A percentile compares a stretch with the other conserved stretches of the same genome.
These are phyloP conservation scores for Russula foetens DNA, from an alignment of 768 basidiomycete genomes.

Conservation along the genomic window DNA sequence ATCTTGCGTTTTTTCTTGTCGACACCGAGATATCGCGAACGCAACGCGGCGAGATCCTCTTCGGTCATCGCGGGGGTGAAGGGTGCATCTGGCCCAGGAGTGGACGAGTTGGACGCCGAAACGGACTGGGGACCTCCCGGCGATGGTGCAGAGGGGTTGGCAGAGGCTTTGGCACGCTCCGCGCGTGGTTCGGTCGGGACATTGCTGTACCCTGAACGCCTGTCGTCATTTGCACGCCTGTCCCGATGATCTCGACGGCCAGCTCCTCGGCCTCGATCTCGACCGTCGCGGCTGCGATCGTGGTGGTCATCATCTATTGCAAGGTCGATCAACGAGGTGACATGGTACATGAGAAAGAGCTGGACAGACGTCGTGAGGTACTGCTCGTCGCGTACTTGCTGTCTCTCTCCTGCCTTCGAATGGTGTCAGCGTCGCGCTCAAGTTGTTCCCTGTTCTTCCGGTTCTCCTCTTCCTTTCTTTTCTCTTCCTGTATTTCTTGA, in stretches of 20 bases:
- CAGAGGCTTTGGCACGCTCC: slow-evolving; percentile 45
- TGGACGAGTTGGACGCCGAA: slow-evolving; percentile 16
- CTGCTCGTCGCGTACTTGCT: slow-evolving; percentile 31
- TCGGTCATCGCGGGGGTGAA: slow-evolving; percentile 67
- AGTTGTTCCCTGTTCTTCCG: slow-evolving; percentile 58
- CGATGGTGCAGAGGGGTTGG: slow-evolving; percentile 43
- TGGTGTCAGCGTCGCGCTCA: slow-evolving; percentile 66
- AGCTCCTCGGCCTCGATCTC: slow-evolving; percentile 20
- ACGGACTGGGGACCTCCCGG: slow-evolving; percentile 25
- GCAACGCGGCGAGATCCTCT: slow-evolving; percentile 71
- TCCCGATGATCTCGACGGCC: slow-evolving; percentile 34
- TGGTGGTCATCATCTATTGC: slow-evolving; percentile 33
- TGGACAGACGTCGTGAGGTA: slow-evolving; percentile 36
- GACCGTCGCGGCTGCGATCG: slow-evolving; percentile 21
- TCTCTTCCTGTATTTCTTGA: slow-evolving; percentile 71
- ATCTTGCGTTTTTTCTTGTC: slow-evolving; percentile 92
- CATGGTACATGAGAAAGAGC: neutral
- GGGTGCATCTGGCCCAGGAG: slow-evolving; percentile 32
- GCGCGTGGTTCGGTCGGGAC: slow-evolving; percentile 83
- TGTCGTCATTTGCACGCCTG: slow-evolving; percentile 26
- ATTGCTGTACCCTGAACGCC: slow-evolving; percentile 44
- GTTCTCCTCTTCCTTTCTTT: slow-evolving; percentile 52
- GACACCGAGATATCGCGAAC: slow-evolving; percentile 90
- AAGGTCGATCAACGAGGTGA: slow-evolving; percentile 6
- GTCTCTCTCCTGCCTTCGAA: slow-evolving; percentile 44